phyloP scores from a whole-genome alignment of 2,329 filamentous ascomycete species.

The Thelonectria discophora region DNA sequence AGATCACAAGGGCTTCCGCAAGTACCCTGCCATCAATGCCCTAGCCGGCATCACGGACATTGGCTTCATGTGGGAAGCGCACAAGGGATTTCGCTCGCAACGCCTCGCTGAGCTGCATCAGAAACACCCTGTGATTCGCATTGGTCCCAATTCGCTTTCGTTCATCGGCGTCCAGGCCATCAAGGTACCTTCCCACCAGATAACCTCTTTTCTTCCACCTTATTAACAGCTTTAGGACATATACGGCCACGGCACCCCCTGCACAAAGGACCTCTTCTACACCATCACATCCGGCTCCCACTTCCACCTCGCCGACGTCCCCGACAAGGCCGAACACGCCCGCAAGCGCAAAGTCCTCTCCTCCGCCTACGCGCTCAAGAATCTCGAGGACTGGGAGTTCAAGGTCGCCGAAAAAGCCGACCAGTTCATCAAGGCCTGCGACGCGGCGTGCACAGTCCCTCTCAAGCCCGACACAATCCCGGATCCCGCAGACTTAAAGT shows the following conservation, averaged over 20 bases:
- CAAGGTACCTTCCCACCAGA: constrained; percentile 15
- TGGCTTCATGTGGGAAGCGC: constrained; percentile 34
- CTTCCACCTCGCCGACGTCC: constrained; percentile 60
- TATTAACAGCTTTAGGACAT: constrained; percentile 41
- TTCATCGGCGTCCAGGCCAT: constrained; percentile 36
- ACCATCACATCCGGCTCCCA: constrained; percentile 56
- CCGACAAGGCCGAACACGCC: constrained; percentile 61
- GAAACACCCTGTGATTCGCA: constrained; percentile 46
- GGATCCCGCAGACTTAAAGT: constrained; percentile 51
- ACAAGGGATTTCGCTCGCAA: constrained; percentile 52
- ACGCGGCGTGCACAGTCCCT: constrained; percentile 52
- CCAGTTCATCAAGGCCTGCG: constrained; percentile 55
- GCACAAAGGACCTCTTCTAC: constrained; percentile 59
- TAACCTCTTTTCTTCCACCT: background rate
- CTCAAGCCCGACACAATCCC: constrained; percentile 42
- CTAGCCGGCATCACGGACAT: constrained; percentile 35
- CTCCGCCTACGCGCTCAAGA: constrained; percentile 61
- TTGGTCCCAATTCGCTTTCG: constrained; percentile 40
- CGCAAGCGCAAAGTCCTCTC: constrained; percentile 61
- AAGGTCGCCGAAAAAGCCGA: constrained; percentile 62
- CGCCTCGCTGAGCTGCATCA: constrained; percentile 60
- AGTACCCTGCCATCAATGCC: constrained; percentile 36
- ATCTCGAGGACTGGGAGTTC: constrained; percentile 63
- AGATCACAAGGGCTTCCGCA: constrained; percentile 49
- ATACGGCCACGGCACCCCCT: constrained; percentile 58